Evolutionary conservation across 2,329 filamentous ascomycete genomes (phyloP).

Genomic region (Epichloe sylvatica): DNA sequence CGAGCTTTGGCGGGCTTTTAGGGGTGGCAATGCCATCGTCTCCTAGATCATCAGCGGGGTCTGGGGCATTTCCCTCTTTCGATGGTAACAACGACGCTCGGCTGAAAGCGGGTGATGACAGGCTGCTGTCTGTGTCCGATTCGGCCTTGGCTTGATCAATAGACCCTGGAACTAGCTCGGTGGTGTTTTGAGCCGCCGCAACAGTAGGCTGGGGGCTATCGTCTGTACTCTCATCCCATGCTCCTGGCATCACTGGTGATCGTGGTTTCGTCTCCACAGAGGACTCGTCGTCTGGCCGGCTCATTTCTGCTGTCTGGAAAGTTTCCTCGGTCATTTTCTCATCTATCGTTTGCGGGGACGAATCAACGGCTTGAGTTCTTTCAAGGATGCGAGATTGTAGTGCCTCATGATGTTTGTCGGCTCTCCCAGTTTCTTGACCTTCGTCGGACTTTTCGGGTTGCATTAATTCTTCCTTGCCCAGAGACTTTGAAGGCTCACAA

Average conservation of each 20-base stretch:
- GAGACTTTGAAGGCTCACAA: constrained; percentile 10
- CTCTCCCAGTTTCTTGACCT: background rate
- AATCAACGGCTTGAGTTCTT: background rate
- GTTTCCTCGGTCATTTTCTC: background rate
- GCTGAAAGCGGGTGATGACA: constrained; percentile 17
- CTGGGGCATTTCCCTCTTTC: background rate
- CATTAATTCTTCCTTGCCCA: background rate
- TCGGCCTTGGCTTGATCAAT: background rate
- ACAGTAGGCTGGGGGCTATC: background rate
- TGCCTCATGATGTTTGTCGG: background rate
- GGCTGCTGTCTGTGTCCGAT: constrained; percentile 12
- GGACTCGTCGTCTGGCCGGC: background rate
- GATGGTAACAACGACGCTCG: constrained; percentile 9
- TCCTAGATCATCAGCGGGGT: constrained; percentile 1
- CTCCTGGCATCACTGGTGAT: constrained; percentile 33
- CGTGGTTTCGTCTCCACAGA: background rate
- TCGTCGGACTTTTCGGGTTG: background rate
- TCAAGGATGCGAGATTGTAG: background rate
- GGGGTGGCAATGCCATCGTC: constrained; percentile 27
- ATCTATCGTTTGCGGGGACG: background rate
- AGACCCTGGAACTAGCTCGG: background rate
- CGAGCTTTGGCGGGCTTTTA: constrained; percentile 37
- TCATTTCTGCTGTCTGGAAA: background rate
- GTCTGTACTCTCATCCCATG: constrained; percentile 27
- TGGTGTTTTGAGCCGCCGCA: background rate